Percentiles rank a stretch among this genome's conserved stretches.
These are phyloP conservation scores for Diutina catenulata DNA, from an alignment of 1,139 yeast genomes.

Conservation along the genomic window DNA sequence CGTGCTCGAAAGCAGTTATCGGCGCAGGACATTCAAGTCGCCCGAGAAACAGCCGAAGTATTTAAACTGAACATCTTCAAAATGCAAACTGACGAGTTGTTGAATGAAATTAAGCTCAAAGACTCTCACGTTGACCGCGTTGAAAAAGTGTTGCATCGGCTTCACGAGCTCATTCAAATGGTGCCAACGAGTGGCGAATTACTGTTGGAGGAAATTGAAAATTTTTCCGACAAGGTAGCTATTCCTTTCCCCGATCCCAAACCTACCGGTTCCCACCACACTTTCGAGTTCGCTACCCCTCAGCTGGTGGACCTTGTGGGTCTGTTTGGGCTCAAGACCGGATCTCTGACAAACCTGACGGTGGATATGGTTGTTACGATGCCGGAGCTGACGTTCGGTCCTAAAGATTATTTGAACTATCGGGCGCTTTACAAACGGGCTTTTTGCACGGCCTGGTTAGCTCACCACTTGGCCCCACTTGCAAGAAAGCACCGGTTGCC, in stretches of 20 bases:
- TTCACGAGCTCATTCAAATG: constrained; percentile 57
- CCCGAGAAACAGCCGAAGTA: constrained; percentile 86
- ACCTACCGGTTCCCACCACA: constrained; percentile 58
- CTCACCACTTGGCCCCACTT: constrained; percentile 46
- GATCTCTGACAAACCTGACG: constrained; percentile 44
- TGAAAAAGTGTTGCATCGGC: constrained; percentile 66
- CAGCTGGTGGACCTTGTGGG: constrained; percentile 73
- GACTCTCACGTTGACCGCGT: constrained; percentile 54
- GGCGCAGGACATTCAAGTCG: constrained; percentile 82
- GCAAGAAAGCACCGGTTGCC: constrained; percentile 45
- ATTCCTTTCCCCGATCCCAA: constrained; percentile 90
- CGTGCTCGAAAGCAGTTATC: constrained; percentile 30
- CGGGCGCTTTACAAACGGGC: constrained; percentile 85
- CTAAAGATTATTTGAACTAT: constrained; percentile 83
- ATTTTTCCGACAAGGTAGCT: constrained; percentile 36
- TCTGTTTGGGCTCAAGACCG: constrained; percentile 79
- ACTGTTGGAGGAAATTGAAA: constrained; percentile 41
- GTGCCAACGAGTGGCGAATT: constrained; percentile 45
- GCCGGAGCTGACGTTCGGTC: constrained; percentile 66
- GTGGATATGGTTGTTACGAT: constrained; percentile 74
- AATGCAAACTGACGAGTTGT: constrained; percentile 81
- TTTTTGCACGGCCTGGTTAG: constrained; percentile 69
- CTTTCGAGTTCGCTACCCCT: constrained; percentile 62
- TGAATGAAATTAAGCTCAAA: constrained; percentile 66
- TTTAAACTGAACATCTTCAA: constrained; percentile 93